A percentile compares a stretch with the other conserved stretches of the same genome.
phyloP scores from a whole-genome alignment of 495 filamentous ascomycete species.

The Aspergillus ellipticus region DNA sequence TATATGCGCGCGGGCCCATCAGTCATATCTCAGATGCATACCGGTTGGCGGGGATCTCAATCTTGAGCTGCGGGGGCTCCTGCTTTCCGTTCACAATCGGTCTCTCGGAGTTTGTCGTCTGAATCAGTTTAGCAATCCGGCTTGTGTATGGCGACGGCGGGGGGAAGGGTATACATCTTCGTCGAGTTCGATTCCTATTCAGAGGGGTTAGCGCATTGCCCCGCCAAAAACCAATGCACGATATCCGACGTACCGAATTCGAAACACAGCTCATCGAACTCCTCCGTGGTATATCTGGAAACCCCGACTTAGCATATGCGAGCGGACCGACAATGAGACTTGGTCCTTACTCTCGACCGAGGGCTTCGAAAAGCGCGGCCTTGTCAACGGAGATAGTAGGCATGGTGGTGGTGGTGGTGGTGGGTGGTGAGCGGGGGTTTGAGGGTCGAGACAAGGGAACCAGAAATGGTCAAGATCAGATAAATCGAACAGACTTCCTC shows the following conservation, averaged over 20 bases:
- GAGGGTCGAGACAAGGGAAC: slow-evolving; percentile 14
- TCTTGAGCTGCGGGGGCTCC: slow-evolving; percentile 90
- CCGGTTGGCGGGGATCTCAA: slow-evolving; percentile 97
- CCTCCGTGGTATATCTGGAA: slow-evolving; percentile 77
- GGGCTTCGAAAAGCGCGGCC: slow-evolving; percentile 85
- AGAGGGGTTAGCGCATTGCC: slow-evolving; percentile 34
- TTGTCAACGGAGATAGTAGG: slow-evolving; percentile 96
- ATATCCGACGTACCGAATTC: slow-evolving; percentile 70
- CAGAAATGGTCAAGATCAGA: neutral
- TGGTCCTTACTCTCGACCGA: slow-evolving; percentile 74
- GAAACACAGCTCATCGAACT: slow-evolving; percentile 97
- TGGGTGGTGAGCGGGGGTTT: slow-evolving; percentile 18
- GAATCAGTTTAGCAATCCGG: slow-evolving; percentile 16
- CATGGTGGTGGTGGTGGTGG: slow-evolving; percentile 41
- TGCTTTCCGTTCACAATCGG: slow-evolving; percentile 74
- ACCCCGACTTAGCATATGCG: neutral
- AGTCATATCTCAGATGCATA: slow-evolving; percentile 25
- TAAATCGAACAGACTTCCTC: slow-evolving; percentile 6
- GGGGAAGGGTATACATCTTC: slow-evolving; percentile 62
- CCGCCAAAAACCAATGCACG: slow-evolving; percentile 17
- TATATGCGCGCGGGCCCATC: slow-evolving; percentile 1
- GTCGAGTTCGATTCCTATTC: slow-evolving; percentile 83
- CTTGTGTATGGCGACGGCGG: neutral
- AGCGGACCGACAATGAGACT: neutral
- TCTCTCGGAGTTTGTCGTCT: slow-evolving; percentile 70